phyloP scores from a whole-genome alignment of 2,329 filamentous ascomycete species.

The Pseudonectria buxi region DNA sequence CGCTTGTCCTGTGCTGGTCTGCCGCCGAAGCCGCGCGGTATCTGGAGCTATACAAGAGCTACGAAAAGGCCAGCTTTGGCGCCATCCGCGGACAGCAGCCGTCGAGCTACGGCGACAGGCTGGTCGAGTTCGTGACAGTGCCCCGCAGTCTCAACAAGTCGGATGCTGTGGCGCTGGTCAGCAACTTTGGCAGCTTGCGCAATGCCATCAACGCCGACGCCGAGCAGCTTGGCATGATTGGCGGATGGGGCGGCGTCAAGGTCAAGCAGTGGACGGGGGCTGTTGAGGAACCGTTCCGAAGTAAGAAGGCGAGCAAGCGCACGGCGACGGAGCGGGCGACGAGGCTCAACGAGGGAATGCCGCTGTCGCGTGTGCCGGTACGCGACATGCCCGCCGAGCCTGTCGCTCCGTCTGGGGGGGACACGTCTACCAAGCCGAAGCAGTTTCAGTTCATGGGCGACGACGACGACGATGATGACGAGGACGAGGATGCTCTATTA shows the following conservation, averaged over 20 bases:
- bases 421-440: slow-evolving; percentile 16
- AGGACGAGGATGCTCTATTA: slow-evolving; percentile 44
- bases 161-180: slow-evolving; percentile 83
- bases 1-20: slow-evolving; percentile 88
- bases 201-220: slow-evolving; percentile 81
- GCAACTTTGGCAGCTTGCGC: slow-evolving; percentile 83
- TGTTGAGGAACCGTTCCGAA: slow-evolving; percentile 78
- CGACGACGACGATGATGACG: slow-evolving; percentile 40
- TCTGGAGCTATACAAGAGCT: slow-evolving; percentile 89
- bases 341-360: slow-evolving; percentile 32
- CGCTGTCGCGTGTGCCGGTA: slow-evolving; percentile 34
- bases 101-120: slow-evolving; percentile 73
- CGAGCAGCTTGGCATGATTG: slow-evolving; percentile 77
- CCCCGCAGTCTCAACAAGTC: slow-evolving; percentile 90
- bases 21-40: slow-evolving; percentile 91
- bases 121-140: slow-evolving; percentile 89
- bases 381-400: slow-evolving; percentile 30
- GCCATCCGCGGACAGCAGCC: slow-evolving; percentile 83
- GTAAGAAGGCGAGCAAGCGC: slow-evolving; percentile 59
- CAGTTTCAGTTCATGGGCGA: slow-evolving; percentile 35
- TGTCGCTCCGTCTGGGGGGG: slow-evolving; percentile 11
- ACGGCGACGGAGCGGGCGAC: slow-evolving; percentile 19
- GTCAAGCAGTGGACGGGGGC: slow-evolving; percentile 77
- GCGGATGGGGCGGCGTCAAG: slow-evolving; percentile 94
- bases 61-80: slow-evolving; percentile 73